Conservation (phyloP, 345 rosid species). For the sweet orange (Citrus sinensis) region DVS_A1.0 CM039163.1:17450501-17451000, state of each 20-base stretch:
- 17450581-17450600: conserved; percentile 26
- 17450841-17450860: neutral
- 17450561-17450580: conserved; percentile 16
- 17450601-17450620: conserved; percentile 46
- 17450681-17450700: conserved; percentile 71
- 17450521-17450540: conserved; percentile 36
- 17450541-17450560: conserved; percentile 21
- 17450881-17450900: neutral
- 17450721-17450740: conserved; percentile 41
- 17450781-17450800: neutral
- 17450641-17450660: conserved; percentile 46
- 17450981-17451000: neutral
- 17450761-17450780: neutral
- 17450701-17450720: conserved; percentile 42
- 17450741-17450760: conserved; percentile 51
- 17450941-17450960: neutral
- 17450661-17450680: conserved; percentile 32
- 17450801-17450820: neutral
- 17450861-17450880: neutral
- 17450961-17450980: neutral
- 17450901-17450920: neutral
- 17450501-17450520: conserved; percentile 56
- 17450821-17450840: neutral
- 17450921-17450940: neutral
- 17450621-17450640: conserved; percentile 42